Percentiles rank a stretch among this genome's conserved stretches.
phyloP scores from a whole-genome alignment of 2,329 filamentous ascomycete species.

The Fusarium temperatum region DNA sequence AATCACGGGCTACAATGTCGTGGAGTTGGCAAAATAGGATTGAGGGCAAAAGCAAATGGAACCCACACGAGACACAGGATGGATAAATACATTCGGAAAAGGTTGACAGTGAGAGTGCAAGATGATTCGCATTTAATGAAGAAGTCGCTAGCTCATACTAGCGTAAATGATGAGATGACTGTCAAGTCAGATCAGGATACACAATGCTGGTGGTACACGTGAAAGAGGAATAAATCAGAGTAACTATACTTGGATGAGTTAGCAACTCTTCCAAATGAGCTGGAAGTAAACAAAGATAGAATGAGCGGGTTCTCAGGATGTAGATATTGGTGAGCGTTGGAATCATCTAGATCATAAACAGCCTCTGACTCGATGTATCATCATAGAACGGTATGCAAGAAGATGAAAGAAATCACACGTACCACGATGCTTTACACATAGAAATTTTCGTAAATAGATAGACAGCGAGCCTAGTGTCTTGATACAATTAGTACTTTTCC shows the following conservation, averaged over 20 bases:
- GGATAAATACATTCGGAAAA: not conserved
- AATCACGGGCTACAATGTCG: not conserved
- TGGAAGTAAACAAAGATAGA: not conserved
- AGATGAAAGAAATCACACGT: slow-evolving; percentile 13
- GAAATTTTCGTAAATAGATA: not conserved
- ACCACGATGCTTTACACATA: slow-evolving; percentile 25
- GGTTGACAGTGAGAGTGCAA: not conserved
- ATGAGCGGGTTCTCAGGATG: slow-evolving; percentile 21
- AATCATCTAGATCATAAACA: slow-evolving; percentile 59
- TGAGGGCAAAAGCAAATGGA: not conserved
- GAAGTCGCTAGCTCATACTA: not conserved
- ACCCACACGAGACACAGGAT: not conserved
- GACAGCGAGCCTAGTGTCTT: not conserved
- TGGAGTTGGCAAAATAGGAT: not conserved
- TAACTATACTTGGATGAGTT: not conserved
- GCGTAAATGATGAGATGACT: not conserved
- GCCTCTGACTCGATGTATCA: slow-evolving; percentile 55
- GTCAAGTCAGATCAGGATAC: not conserved
- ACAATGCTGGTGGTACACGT: not conserved
- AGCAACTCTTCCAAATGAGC: not conserved
- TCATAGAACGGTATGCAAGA: slow-evolving; percentile 45
- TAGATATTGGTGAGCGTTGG: slow-evolving; percentile 47
- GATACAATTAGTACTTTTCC: not conserved
- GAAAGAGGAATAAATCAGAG: not conserved
- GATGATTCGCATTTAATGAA: not conserved